Base-by-base conservation (phyloP, 768 basidiomycete genomes). In the Naematelia encephala region DNA sequence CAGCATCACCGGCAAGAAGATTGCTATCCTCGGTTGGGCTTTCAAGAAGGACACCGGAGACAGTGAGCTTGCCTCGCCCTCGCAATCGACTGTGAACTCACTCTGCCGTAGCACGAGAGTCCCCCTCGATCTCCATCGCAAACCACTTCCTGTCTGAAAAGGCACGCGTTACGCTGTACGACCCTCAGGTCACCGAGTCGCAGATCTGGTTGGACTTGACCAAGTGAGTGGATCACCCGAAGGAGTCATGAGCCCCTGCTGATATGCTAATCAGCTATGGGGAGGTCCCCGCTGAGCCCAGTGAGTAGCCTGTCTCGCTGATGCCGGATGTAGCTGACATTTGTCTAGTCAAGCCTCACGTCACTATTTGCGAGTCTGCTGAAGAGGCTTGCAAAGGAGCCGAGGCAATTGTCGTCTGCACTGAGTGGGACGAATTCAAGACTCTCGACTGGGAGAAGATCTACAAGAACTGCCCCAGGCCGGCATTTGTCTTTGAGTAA, bases 21-120 rank as follows among this genome's bases (percentile, higher is more conserved):
- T 99, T 70, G 90, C 96, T 45, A 89, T 99, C 47, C 86, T 99
- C 44, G 94, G 94, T 11, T 99, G 97, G 78, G 96, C 94, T 2
- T 97, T 97, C 86, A 97, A 97, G 82, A 94, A 96, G 44, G 93
- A 98, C 78, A 99, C 96, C 12, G 96, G 96, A 60, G 96, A 99
- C 77, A 99, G 69, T 71, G 60, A 68, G 69, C 26, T 59, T 39
- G 19, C n/a, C n/a, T n/a, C n/a, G n/a, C n/a, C n/a, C n/a, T n/a
- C 10, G 30, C 21, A 11, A n/a, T 50, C 23, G 46, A 13, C 3
- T 16, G 29, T 26, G 23, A 21, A 13, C n/a, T 16, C 26, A 42
- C 14, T 43, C 51, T 54, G 13, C 1, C 53, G n/a, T n/a, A 71
- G 69, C 96, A 39, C 91, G 96, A 77, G 96, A 98, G 81, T 93